Evolutionary conservation across 2,329 filamentous ascomycete species (phyloP), one percentile per base, ranked within the genome.

Genomic region (Cladosporium sp.): DNA sequence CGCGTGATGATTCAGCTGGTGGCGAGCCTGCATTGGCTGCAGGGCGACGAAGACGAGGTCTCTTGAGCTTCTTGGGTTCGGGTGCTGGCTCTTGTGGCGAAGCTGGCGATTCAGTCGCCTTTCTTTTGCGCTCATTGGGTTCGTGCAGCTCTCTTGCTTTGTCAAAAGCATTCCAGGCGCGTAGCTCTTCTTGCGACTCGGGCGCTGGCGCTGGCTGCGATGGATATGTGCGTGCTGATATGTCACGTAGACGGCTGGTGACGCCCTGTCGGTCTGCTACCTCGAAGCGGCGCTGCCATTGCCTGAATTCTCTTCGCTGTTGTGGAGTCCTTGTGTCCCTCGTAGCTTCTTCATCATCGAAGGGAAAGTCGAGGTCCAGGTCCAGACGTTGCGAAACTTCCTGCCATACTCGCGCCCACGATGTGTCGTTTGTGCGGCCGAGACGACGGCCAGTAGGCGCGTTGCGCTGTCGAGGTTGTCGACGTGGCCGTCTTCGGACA

Each of bases 121-220:
- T 94, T 55, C 92, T 85, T 76, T 96, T 92, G 60, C 89, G 85
- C 20, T 63, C 28, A 61, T 59, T 64, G 40, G 15, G 60, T 61
- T 78, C 80, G 63, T 88, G 82, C 17, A 84, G 82, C 61, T 92
- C 88, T 63, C 90, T 84, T 43, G 90, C 92, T 72, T 88, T 89
- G 66, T 97, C 92, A 63, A 97, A 87, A 19, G 89, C 91, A 62
- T 92, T 90, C 94, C 93, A 97, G 3, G 93, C 91, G 59, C 86
- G 82, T 56, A 88, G 81, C 73, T 96, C 92, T 66, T 96, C 92
- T 42, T 87, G 78, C 7, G 88, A 89, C 73, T 95, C 89, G 38
- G 85, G 84, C 42, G 85, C 82, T 36, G 83, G 82, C 75, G 68
- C 65, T 66, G 65, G 71, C 67, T 60, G 67, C 66, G 56, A 77